phyloP scores from a whole-genome alignment of 805 yeast genomes.

The Candida nemodendra region DNA sequence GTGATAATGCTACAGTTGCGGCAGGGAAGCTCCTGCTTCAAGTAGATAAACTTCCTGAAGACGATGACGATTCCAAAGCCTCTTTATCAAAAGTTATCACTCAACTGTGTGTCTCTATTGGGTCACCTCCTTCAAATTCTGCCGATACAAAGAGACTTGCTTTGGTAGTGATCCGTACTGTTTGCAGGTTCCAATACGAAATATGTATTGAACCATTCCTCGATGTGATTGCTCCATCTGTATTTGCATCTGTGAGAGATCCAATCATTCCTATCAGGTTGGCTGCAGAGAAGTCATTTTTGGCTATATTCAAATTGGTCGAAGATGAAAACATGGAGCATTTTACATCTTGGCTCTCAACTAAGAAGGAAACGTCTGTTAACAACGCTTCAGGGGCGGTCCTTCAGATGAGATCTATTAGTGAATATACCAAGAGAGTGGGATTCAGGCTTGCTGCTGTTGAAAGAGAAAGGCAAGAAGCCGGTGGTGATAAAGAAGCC shows the following conservation, averaged over 20 bases:
- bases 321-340: constrained; percentile 55
- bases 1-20: constrained; percentile 77
- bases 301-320: constrained; percentile 68
- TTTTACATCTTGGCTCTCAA: constrained; percentile 65
- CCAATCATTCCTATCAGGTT: constrained; percentile 86
- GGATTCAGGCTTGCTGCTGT: constrained; percentile 82
- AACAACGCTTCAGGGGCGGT: constrained; percentile 44
- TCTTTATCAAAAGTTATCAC: constrained; percentile 44
- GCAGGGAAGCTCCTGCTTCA: constrained; percentile 75
- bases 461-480: constrained; percentile 82
- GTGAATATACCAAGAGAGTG: constrained; percentile 88
- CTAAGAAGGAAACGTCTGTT: constrained; percentile 36
- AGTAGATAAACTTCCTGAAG: constrained; percentile 37
- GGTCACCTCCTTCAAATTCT: constrained; percentile 59
- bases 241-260: constrained; percentile 83
- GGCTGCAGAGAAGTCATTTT: constrained; percentile 89
- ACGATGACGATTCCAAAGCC: constrained; percentile 33
- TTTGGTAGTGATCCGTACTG: constrained; percentile 71
- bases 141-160: constrained; percentile 78
- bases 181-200: constrained; percentile 59
- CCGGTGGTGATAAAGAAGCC: constrained; percentile 87
- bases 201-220: constrained; percentile 50
- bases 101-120: constrained; percentile 48
- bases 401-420: constrained; percentile 68
- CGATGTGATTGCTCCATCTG: constrained; percentile 62